A percentile compares a stretch with the other conserved stretches of the same genome.
These are phyloP conservation scores for Beverwykella pulmonaria DNA, from an alignment of 495 filamentous ascomycete species.

Conservation along the genomic window DNA sequence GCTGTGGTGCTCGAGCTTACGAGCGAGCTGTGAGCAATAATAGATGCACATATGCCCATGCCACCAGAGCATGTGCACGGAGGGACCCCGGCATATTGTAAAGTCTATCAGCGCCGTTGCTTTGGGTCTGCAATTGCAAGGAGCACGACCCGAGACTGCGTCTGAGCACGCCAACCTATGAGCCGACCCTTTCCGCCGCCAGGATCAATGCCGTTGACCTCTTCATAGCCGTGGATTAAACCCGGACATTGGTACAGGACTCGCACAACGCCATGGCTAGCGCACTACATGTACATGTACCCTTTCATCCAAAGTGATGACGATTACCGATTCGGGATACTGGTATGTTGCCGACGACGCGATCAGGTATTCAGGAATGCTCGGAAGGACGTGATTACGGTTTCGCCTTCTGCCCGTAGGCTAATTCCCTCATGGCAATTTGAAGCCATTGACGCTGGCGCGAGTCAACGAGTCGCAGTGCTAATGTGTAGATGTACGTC, in stretches of 20 bases:
- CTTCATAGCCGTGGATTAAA: conserved; percentile 6
- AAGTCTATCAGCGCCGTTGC: conserved; percentile 1
- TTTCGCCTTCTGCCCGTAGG: conserved; percentile 7
- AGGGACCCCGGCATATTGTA: not conserved
- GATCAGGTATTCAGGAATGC: not conserved
- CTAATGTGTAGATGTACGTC: not conserved
- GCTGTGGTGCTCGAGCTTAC: not conserved
- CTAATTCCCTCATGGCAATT: conserved; percentile 3
- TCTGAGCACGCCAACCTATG: conserved; percentile 8
- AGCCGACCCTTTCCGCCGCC: not conserved
- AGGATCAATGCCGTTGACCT: not conserved
- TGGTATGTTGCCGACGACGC: not conserved
- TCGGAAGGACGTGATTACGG: not conserved
- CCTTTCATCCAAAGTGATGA: conserved; percentile 17
- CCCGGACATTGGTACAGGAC: conserved; percentile 10
- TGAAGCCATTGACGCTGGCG: not conserved
- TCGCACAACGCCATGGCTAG: not conserved
- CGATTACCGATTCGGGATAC: conserved; percentile 1
- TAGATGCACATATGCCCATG: not conserved
- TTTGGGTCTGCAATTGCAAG: conserved; percentile 8
- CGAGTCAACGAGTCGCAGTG: not conserved
- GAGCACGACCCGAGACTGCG: conserved; percentile 13
- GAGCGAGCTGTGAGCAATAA: not conserved
- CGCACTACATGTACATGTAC: not conserved
- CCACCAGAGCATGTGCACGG: not conserved